Percentiles rank a stretch among this genome's conserved stretches.
Conservation (phyloP, 169 alveolate genomes). For the Babesia bovis region DNA sequence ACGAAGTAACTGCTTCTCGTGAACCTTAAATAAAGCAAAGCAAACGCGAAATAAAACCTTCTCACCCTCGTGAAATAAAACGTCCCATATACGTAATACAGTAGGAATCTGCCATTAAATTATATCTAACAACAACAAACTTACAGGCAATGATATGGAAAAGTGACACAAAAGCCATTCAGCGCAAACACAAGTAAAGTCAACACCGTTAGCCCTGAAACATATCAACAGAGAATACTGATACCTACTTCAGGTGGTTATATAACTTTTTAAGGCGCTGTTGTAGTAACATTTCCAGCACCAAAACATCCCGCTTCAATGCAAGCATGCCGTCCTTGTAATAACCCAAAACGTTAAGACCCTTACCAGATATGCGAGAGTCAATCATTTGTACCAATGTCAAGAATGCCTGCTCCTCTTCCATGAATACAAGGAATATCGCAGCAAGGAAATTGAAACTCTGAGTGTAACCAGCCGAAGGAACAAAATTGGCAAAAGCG, state of each 20-base stretch:
- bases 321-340: slow-evolving; percentile 82
- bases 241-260: slow-evolving; percentile 71
- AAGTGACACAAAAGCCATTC: slow-evolving; percentile 84
- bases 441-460: slow-evolving; percentile 84
- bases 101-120: slow-evolving; percentile 69
- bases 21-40: slow-evolving; percentile 74
- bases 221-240: background rate
- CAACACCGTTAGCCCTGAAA: slow-evolving; percentile 75
- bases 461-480: slow-evolving; percentile 80
- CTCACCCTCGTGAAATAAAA: slow-evolving; percentile 81
- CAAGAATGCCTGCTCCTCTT: slow-evolving; percentile 83
- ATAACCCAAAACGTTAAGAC: slow-evolving; percentile 74
- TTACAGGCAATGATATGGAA: slow-evolving; percentile 78
- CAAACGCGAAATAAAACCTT: slow-evolving; percentile 82
- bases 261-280: slow-evolving; percentile 70
- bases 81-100: slow-evolving; percentile 83
- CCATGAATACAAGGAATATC: slow-evolving; percentile 77
- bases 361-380: slow-evolving; percentile 73
- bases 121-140: background rate
- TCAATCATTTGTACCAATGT: slow-evolving; percentile 82
- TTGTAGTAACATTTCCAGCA: slow-evolving; percentile 72
- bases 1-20: slow-evolving; percentile 65
- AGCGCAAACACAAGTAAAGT: slow-evolving; percentile 80
- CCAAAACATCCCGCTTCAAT: slow-evolving; percentile 78
- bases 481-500: slow-evolving; percentile 84